A percentile compares a stretch with the other conserved stretches of the same genome.
These are phyloP conservation scores for Orbilia oligospora DNA, from an alignment of 2,329 filamentous ascomycete genomes.

Conservation along the genomic window DNA sequence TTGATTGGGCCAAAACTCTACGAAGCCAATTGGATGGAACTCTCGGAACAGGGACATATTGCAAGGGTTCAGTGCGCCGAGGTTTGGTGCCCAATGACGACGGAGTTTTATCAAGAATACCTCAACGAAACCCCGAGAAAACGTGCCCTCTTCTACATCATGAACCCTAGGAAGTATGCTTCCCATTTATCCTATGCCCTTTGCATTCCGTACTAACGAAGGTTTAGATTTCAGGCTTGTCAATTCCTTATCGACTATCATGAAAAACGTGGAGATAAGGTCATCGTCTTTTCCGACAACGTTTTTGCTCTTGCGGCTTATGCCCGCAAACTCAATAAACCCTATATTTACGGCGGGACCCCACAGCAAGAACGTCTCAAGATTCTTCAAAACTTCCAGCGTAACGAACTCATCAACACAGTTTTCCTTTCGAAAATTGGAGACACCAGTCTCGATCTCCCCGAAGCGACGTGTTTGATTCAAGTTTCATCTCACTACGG, in stretches of 20 bases:
- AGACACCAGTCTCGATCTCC: conserved; percentile 96
- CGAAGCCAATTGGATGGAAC: conserved; percentile 99
- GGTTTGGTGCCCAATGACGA: conserved; percentile 99
- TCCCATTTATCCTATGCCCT: background rate
- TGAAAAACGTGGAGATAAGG: conserved; percentile 93
- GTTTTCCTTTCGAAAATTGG: conserved; percentile 98
- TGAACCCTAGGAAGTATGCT: conserved; percentile 89
- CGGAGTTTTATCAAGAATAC: conserved; percentile 97
- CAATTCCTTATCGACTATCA: conserved; percentile 99
- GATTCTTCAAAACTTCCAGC: conserved; percentile 94
- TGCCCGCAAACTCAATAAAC: conserved; percentile 84
- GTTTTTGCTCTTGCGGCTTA: conserved; percentile 92
- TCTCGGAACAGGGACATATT: conserved; percentile 96
- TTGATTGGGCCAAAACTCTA: conserved; percentile 97
- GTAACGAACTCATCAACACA: conserved; percentile 89
- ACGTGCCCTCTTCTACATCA: conserved; percentile 83
- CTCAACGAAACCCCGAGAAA: conserved; percentile 77
- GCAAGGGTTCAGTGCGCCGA: conserved; percentile 97
- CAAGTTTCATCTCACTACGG: conserved; percentile 98
- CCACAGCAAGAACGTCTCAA: conserved; percentile 85
- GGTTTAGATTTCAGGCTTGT: conserved; percentile 79
- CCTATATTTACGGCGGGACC: conserved; percentile 92
- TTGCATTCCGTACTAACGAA: background rate
- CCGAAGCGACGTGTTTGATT: conserved; percentile 95
- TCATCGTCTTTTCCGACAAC: conserved; percentile 98